Base-by-base conservation (phyloP, 164 flowering plant species). In the Santalum album region DNA sequence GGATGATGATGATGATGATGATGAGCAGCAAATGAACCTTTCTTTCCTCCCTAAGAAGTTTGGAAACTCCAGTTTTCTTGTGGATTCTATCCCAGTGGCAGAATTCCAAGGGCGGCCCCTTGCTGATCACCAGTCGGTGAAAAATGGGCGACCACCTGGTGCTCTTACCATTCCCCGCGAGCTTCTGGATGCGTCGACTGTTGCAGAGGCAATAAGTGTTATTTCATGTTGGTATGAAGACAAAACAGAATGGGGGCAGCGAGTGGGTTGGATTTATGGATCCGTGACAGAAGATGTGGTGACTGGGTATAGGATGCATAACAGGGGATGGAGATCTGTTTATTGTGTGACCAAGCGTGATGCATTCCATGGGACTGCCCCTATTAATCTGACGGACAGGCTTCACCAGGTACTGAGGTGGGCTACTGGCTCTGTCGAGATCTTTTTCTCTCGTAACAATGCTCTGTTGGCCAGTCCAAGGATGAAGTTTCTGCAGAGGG, bases 331-430 rank as follows among this genome's bases (percentile, higher is more conserved):
- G 95, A 71, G 60, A 53, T 88, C 96, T 0, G 59, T 89, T 3
- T 89, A 89, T 47, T 89, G 96, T 60, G 82, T 86, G 35, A 80
- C 96, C 12, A 78, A 83, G 42, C 64, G 88, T 5, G 88, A 82
- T 56, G 95, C 95, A 22, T 87, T 87, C 65, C 84, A 84, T 18
- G 96, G 96, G 2, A 74, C 96, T 25, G 96, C 96, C 9, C 96
- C 96, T 0, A 87, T 87, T 60, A 87, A 87, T 53, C 81, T 87
- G 22, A 82, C 96, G 0, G 96, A 87, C 44, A 48, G 96, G 48
- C 89, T 87, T 12, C 91, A 87, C 57, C 91, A 87, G 63, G 96
- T 87, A n/a, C 86, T 87, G n/a, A 69, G 96, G 1, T 87, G 95
- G 96, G 95, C 95, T 7, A 82, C 88, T 7, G 95, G 90, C 12